Percentiles rank a stretch among this genome's conserved stretches.
Conservation (phyloP, 352 stramenopile genomes). For the Phytophthora sp. region DNA sequence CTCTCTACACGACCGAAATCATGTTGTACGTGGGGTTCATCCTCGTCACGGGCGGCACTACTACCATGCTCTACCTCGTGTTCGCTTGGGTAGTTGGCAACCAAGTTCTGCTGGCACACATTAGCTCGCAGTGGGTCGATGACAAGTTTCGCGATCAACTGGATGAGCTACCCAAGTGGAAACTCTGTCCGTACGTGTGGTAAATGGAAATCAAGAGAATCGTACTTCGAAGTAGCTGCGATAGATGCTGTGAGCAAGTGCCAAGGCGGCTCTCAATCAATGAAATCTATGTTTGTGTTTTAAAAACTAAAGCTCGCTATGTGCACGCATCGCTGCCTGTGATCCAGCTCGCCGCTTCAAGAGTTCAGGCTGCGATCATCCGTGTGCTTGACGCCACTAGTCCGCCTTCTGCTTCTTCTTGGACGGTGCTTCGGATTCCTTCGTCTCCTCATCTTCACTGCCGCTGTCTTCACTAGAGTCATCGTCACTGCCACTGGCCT, state of each 20-base stretch:
- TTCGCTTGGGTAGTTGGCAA: constrained; percentile 70
- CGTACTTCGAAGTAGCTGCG: no score
- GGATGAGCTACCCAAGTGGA: constrained; percentile 46
- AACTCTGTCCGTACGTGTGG: constrained; percentile 38
- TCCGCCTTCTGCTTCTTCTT: constrained; percentile 35
- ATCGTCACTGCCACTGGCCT: constrained; percentile 39
- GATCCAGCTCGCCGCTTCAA: no score
- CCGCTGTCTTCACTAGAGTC: constrained; percentile 36
- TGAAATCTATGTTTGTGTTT: constrained; percentile 18
- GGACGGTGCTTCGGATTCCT: constrained; percentile 21
- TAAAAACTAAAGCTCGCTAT: no score
- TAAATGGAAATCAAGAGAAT: constrained; percentile 15
- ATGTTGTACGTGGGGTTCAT: constrained; percentile 67
- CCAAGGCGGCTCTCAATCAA: no score
- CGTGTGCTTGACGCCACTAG: constrained; percentile 5
- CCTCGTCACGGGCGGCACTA: constrained; percentile 43
- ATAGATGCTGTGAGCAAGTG: no score
- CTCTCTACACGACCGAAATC: constrained; percentile 69
- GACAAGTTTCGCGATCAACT: constrained; percentile 57
- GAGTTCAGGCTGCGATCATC: not conserved
- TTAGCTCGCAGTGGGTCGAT: constrained; percentile 62
- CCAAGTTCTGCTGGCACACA: constrained; percentile 59
- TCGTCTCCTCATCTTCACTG: constrained; percentile 35
- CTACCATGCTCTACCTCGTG: constrained; percentile 51
- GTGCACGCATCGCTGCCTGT: not conserved